Evolutionary conservation across 2,329 filamentous ascomycete genomes (phyloP).

Genomic region (Ophiostoma himal-ulmi): DNA sequence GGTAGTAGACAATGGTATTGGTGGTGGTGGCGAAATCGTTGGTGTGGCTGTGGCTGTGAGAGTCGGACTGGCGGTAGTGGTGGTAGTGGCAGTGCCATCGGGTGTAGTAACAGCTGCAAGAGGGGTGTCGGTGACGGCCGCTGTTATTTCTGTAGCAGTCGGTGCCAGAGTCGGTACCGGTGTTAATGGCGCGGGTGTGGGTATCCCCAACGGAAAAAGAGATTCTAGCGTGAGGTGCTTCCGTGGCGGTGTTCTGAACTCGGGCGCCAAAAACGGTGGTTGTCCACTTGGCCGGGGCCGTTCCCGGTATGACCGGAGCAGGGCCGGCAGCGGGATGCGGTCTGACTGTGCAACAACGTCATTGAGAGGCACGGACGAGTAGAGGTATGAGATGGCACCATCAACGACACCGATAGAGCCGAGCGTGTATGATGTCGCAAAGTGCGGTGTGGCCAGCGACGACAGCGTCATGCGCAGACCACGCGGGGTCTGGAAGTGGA

Average conservation of each 20-base stretch:
- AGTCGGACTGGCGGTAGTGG: neutral
- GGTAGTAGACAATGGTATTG: slow-evolving; percentile 12
- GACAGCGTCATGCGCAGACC: slow-evolving; percentile 83
- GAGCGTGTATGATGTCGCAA: slow-evolving; percentile 88
- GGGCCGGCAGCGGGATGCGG: slow-evolving; percentile 65
- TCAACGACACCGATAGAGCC: slow-evolving; percentile 87
- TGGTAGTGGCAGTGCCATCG: neutral
- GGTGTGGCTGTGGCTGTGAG: neutral
- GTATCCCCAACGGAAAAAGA: slow-evolving; percentile 11
- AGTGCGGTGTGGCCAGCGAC: slow-evolving; percentile 85
- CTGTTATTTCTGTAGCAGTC: slow-evolving; percentile 23
- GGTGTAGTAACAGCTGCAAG: neutral
- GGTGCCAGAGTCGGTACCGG: neutral
- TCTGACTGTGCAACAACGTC: slow-evolving; percentile 63
- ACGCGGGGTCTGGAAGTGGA: slow-evolving; percentile 81
- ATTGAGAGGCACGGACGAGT: slow-evolving; percentile 74
- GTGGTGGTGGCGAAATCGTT: neutral
- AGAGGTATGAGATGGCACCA: slow-evolving; percentile 94
- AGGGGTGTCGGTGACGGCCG: neutral
- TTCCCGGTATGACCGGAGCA: slow-evolving; percentile 78
- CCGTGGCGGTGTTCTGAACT: slow-evolving; percentile 26
- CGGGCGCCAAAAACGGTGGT: slow-evolving; percentile 5
- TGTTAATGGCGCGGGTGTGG: neutral
- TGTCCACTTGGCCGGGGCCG: slow-evolving; percentile 36
- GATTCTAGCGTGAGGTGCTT: slow-evolving; percentile 11